phyloP scores from a whole-genome alignment of 805 yeast genomes.

The Kockiozyma suomiensis region DNA sequence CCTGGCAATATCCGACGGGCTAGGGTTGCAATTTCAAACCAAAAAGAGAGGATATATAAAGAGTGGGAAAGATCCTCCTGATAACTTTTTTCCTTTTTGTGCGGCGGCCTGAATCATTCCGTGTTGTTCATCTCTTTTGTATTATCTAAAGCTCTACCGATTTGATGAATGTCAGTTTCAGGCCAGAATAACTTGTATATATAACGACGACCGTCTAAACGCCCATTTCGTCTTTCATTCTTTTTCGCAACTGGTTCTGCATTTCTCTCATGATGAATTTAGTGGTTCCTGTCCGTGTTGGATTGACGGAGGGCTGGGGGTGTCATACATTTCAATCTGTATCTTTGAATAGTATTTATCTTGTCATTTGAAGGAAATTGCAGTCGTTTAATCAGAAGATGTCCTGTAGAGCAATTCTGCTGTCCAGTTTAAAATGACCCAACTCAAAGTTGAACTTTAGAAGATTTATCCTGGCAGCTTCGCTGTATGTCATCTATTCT shows the following conservation, averaged over 20 bases:
- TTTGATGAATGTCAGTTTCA: conserved; percentile 34
- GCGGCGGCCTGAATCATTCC: conserved; percentile 33
- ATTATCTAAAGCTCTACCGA: conserved; percentile 21
- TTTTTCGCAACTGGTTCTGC: conserved; percentile 2
- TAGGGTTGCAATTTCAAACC: too few relatives aligned
- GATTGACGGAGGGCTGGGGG: conserved; percentile 34
- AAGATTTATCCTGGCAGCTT: too few relatives aligned
- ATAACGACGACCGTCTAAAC: conserved; percentile 28
- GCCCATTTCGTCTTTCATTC: conserved; percentile 27
- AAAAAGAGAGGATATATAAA: too few relatives aligned
- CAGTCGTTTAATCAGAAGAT: too few relatives aligned
- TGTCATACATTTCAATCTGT: conserved; percentile 23
- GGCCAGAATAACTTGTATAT: conserved; percentile 20
- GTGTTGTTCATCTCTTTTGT: conserved; percentile 34
- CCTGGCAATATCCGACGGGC: too few relatives aligned
- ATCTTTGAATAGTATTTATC: too few relatives aligned
- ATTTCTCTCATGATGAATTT: background rate
- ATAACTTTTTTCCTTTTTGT: conserved; percentile 26
- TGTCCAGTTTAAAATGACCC: too few relatives aligned
- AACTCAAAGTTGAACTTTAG: too few relatives aligned
- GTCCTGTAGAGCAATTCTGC: too few relatives aligned
- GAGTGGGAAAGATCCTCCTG: too few relatives aligned
- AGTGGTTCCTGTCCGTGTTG: conserved; percentile 12
- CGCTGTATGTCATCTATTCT: too few relatives aligned
- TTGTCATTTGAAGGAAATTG: too few relatives aligned